Evolutionary conservation across 306 rosid genomes (phyloP).

Genomic region (Prinsepia uniflora): DNA sequence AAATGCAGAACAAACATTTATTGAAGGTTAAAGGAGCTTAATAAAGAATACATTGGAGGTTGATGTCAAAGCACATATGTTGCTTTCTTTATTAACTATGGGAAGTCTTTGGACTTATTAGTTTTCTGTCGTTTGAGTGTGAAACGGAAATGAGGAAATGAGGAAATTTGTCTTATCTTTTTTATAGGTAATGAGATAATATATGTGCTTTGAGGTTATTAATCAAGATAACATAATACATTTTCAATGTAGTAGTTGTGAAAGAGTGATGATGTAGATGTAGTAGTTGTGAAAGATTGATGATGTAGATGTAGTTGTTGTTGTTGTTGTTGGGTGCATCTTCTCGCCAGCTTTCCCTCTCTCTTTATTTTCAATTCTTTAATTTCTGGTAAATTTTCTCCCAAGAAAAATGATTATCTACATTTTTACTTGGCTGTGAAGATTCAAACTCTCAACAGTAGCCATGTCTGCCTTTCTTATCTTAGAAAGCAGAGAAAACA

Average conservation of each 20-base stretch:
- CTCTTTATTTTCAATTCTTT: not conserved
- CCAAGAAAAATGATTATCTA: not conserved
- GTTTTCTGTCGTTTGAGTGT: not conserved
- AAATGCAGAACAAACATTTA: not conserved
- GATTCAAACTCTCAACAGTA: conserved; percentile 33
- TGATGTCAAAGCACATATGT: not conserved
- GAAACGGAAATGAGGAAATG: not conserved
- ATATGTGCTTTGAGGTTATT: too few species aligned
- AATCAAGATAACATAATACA: too few species aligned
- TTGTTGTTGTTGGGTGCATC: conserved; percentile 51
- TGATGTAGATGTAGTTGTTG: conserved; percentile 44
- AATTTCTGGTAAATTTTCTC: conserved; percentile 3
- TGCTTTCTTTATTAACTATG: not conserved
- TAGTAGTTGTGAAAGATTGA: conserved; percentile 24
- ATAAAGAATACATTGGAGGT: not conserved
- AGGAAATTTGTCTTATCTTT: not conserved
- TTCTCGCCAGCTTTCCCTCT: conserved; percentile 36
- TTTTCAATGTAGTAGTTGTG: too few species aligned
- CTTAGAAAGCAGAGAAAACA: conserved; percentile 33
- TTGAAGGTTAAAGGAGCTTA: not conserved
- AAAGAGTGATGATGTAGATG: conserved; percentile 21
- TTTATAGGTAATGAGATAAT: not conserved
- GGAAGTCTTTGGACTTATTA: not conserved
- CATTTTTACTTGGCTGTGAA: conserved; percentile 27
- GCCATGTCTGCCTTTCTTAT: conserved; percentile 22